A percentile compares a stretch with the other conserved stretches of the same genome.
Conservation (phyloP, 2,329 filamentous ascomycete species). For the Orbilia oligospora region DNA sequence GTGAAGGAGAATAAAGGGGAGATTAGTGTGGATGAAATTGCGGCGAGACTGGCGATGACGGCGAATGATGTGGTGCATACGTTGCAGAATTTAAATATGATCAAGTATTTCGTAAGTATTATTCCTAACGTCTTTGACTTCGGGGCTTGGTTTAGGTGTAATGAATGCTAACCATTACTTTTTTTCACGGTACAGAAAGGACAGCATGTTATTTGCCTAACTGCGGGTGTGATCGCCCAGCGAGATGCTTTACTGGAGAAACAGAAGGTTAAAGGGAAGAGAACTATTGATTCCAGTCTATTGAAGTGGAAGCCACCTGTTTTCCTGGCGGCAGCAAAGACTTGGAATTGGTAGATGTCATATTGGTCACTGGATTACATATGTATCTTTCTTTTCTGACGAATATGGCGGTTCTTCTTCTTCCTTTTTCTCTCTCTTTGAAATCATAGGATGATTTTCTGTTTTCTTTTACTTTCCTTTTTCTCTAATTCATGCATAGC, state of each 20-base stretch:
- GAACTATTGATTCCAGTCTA: constrained; percentile 80
- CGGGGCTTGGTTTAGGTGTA: background rate
- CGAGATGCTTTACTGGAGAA: constrained; percentile 81
- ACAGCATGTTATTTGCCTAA: constrained; percentile 94
- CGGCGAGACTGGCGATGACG: constrained; percentile 88
- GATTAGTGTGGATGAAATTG: constrained; percentile 88
- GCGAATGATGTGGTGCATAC: constrained; percentile 96
- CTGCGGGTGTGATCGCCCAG: constrained; percentile 81
- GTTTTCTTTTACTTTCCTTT: background rate
- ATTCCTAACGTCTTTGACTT: background rate
- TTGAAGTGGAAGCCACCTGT: constrained; percentile 97
- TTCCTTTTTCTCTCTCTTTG: too few relatives aligned
- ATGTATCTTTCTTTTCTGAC: background rate
- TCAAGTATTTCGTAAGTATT: constrained; percentile 80
- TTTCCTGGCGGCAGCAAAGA: constrained; percentile 88
- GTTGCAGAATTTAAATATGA: constrained; percentile 91
- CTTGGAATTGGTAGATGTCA: constrained; percentile 88
- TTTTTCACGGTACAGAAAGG: constrained; percentile 73
- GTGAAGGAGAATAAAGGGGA: constrained; percentile 77
- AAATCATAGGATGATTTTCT: background rate
- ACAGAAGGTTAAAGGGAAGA: constrained; percentile 82
- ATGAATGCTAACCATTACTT: background rate
- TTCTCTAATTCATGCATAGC: background rate
- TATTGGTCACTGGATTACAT: background rate
- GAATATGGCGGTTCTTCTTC: background rate